A percentile compares a stretch with the other conserved stretches of the same genome.
Evolutionary conservation across 2,329 filamentous ascomycete species (phyloP).

Genomic region (Didymella glomerata): DNA sequence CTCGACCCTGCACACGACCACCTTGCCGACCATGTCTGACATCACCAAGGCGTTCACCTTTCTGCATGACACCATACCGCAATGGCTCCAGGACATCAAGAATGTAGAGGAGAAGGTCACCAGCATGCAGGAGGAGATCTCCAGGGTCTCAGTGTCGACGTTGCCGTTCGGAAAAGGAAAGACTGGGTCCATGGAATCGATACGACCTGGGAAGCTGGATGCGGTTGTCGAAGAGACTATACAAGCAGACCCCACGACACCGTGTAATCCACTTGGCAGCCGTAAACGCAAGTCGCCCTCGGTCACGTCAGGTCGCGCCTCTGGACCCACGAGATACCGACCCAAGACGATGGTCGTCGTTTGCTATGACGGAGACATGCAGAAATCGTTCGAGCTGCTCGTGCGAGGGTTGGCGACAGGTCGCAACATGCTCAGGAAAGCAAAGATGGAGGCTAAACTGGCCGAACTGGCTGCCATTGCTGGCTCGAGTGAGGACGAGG

Average conservation of each 20-base stretch:
- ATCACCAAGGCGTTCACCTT: slow-evolving; percentile 50
- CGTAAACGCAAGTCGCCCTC: slow-evolving; percentile 57
- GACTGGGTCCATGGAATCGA: slow-evolving; percentile 51
- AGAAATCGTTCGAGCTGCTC: slow-evolving; percentile 81
- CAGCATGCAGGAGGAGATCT: slow-evolving; percentile 46
- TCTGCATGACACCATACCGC: slow-evolving; percentile 50
- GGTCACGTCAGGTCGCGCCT: slow-evolving; percentile 50
- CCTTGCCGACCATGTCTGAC: slow-evolving; percentile 47
- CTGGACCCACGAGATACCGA: slow-evolving; percentile 66
- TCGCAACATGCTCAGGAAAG: slow-evolving; percentile 85
- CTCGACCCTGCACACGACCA: slow-evolving; percentile 4
- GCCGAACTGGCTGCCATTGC: slow-evolving; percentile 55
- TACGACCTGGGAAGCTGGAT: slow-evolving; percentile 39
- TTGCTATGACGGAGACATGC: slow-evolving; percentile 90
- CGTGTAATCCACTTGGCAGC: slow-evolving; percentile 29
- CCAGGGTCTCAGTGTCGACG: slow-evolving; percentile 38
- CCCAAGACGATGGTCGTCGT: slow-evolving; percentile 81
- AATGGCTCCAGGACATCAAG: slow-evolving; percentile 49
- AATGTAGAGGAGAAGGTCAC: slow-evolving; percentile 45
- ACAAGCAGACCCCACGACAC: slow-evolving; percentile 23
- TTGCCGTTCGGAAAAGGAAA: slow-evolving; percentile 42
- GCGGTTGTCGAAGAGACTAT: slow-evolving; percentile 32
- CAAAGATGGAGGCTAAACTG: slow-evolving; percentile 82
- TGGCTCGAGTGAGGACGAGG: slow-evolving; percentile 39
- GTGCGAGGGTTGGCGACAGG: slow-evolving; percentile 83